Evolutionary conservation across 257 asterid genomes (phyloP).

Genomic region (Nicotiana benthamiana): DNA sequence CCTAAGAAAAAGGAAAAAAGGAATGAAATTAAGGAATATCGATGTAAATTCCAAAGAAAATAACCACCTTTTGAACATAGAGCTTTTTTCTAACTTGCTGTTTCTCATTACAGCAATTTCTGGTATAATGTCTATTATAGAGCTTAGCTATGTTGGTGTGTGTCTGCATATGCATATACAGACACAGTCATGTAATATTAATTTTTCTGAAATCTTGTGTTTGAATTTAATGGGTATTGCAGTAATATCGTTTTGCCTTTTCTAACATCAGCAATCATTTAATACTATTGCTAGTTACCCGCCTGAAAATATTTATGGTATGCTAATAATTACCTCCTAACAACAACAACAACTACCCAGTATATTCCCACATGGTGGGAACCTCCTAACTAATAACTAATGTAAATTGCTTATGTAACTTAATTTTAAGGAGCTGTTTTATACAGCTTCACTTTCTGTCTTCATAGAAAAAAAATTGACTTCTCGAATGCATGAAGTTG

Average conservation of each 20-base stretch:
- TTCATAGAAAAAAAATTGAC: not conserved
- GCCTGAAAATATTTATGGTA: not conserved
- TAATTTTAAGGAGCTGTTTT: not conserved
- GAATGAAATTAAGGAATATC: not conserved
- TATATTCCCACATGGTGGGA: too few relatives aligned
- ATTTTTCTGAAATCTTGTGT: not conserved
- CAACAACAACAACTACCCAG: too few relatives aligned
- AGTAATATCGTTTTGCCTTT: not conserved
- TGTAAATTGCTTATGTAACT: not conserved
- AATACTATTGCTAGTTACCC: not conserved
- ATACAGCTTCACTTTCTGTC: not conserved
- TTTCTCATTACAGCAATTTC: not conserved
- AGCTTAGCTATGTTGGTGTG: not conserved
- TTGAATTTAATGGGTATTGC: not conserved
- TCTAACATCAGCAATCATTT: conserved; percentile 1
- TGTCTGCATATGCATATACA: not conserved
- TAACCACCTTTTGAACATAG: not conserved
- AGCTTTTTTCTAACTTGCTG: not conserved
- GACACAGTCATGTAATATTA: not conserved
- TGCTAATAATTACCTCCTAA: not conserved
- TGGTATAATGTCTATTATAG: not conserved
- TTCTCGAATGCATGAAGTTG: not conserved
- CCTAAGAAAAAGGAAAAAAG: not conserved
- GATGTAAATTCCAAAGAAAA: not conserved
- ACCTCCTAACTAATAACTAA: not conserved